Percentiles rank a stretch among this genome's conserved stretches.
phyloP scores from a whole-genome alignment of 2,329 filamentous ascomycete species.

The Pestalotiopsis sp. region DNA sequence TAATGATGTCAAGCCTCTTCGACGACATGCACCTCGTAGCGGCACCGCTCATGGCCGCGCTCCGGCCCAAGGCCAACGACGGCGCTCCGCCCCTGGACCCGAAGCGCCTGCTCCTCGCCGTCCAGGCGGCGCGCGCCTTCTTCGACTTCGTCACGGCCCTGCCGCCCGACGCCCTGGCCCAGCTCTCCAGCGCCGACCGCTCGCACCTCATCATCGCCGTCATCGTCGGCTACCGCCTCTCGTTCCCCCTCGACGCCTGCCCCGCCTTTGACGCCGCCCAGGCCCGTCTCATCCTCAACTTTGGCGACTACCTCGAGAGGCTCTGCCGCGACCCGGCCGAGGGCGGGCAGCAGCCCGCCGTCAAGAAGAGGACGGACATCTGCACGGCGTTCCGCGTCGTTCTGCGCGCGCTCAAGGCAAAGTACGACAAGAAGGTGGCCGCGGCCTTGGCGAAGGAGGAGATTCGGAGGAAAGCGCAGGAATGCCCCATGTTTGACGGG shows the following conservation, averaged over 20 bases:
- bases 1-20: slow-evolving; percentile 38
- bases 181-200: slow-evolving; percentile 48
- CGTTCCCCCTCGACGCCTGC: slow-evolving; percentile 44
- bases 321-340: slow-evolving; percentile 31
- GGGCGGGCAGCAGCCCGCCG: slow-evolving; percentile 17
- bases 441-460: slow-evolving; percentile 29
- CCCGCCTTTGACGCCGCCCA: slow-evolving; percentile 40
- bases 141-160: slow-evolving; percentile 35
- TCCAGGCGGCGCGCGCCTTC: slow-evolving; percentile 30
- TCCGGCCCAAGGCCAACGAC: slow-evolving; percentile 10
- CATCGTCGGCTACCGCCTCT: slow-evolving; percentile 49
- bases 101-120: slow-evolving; percentile 21
- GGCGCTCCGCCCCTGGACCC: slow-evolving; percentile 24
- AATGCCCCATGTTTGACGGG: slow-evolving; percentile 56
- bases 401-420: slow-evolving; percentile 46
- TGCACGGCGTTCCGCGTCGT: slow-evolving; percentile 49
- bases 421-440: slow-evolving; percentile 46
- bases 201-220: slow-evolving; percentile 41
- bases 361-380: slow-evolving; percentile 38
- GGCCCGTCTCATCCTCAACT: slow-evolving; percentile 42
- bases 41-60: slow-evolving; percentile 36
- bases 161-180: slow-evolving; percentile 29
- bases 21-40: slow-evolving; percentile 43
- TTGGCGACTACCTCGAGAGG: slow-evolving; percentile 41
- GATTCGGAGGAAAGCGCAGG: slow-evolving; percentile 18